A percentile compares a stretch with the other conserved stretches of the same genome.
These are phyloP conservation scores for Cymbidium sinense DNA, from an alignment of 106 monocot genomes.

Conservation along the genomic window DNA sequence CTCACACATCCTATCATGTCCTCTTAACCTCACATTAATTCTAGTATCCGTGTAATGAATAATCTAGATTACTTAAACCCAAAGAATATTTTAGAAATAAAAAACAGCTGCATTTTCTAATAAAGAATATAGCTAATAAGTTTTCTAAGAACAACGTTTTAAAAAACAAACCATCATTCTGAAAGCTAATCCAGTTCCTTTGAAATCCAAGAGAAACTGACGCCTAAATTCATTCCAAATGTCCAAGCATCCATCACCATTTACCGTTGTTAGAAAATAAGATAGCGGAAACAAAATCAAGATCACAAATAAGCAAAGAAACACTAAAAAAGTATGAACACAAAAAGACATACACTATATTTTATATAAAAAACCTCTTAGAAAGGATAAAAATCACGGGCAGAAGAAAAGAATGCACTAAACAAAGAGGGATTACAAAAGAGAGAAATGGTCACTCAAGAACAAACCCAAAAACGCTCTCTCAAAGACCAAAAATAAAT, in stretches of 20 bases:
- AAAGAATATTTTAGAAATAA: not conserved
- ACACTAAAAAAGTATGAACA: too few species aligned
- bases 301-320: too few species aligned
- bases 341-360: too few species aligned
- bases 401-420: too few species aligned
- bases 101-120: not conserved
- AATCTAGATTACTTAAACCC: not conserved
- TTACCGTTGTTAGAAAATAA: not conserved
- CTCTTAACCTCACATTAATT: not conserved
- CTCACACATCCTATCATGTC: constrained; percentile 1
- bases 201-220: not conserved
- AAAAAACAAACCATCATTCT: not conserved
- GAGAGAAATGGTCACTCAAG: too few species aligned
- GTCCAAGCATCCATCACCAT: too few species aligned
- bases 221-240: not conserved
- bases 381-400: too few species aligned
- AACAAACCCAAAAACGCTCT: too few species aligned
- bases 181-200: not conserved
- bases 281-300: too few species aligned
- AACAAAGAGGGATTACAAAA: too few species aligned
- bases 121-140: not conserved
- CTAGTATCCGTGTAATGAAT: not conserved
- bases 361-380: too few species aligned
- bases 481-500: too few species aligned
- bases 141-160: not conserved